phyloP scores from a whole-genome alignment of 306 rosid species.

The Cyamopsis tetragonoloba region DNA sequence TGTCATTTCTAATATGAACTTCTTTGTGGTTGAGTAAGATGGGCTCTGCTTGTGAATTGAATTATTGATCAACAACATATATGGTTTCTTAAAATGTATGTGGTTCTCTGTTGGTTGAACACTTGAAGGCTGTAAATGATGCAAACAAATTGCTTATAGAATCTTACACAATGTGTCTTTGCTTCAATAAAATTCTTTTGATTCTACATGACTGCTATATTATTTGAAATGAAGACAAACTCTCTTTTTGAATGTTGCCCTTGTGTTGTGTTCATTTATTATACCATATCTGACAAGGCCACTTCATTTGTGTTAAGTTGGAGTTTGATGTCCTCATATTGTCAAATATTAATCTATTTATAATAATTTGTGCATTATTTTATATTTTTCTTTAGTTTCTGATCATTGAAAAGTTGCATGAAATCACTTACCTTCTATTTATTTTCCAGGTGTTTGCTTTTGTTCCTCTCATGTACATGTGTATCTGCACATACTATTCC shows the following conservation, averaged over 20 bases:
- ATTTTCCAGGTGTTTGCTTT: conserved; percentile 73
- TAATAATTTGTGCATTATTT: not conserved
- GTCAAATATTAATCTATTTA: not conserved
- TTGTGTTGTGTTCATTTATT: not conserved
- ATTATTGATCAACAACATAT: not conserved
- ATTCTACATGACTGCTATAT: not conserved
- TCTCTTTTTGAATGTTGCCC: conserved; percentile 7
- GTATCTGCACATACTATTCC: conserved; percentile 95
- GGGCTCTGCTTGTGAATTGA: not conserved
- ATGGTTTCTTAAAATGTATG: not conserved
- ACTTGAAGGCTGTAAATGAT: not conserved
- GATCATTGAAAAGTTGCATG: conserved; percentile 20
- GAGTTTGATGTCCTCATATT: not conserved
- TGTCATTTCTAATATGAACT: not conserved
- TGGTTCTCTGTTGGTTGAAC: not conserved
- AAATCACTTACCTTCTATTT: conserved; percentile 27
- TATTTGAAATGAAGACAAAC: conserved; percentile 20
- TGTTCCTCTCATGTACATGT: conserved; percentile 96
- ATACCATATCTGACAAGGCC: conserved; percentile 7
- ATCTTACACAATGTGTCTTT: not conserved
- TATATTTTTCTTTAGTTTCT: not conserved
- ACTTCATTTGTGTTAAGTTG: not conserved
- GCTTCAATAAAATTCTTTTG: conserved; percentile 15
- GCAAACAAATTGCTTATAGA: conserved; percentile 15
- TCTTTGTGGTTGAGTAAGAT: not conserved